Base-by-base conservation (phyloP, 108 stramenopile species). In the Fragilariopsis cylindrus region DNA sequence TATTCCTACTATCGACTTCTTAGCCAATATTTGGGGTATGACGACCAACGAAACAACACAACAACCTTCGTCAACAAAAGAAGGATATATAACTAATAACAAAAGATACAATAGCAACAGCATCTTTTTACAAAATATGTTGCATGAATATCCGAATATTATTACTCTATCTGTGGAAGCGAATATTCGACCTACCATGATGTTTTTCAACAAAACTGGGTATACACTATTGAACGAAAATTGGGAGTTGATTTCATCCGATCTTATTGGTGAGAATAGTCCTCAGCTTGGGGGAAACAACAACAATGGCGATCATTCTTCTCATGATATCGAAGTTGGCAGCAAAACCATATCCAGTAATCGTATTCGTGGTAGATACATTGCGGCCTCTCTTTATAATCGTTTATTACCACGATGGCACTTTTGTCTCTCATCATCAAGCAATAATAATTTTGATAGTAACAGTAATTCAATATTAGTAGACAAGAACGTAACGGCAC, bases 381-480 rank as follows among this genome's bases (percentile, higher is more conserved):
- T 95, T 54, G 92, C 90, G 41, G 80, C 90, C 7, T 92, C 91
- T 39, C 79, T 95, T 5, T 92, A 82, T 70, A 85, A 95, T 66
- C 84, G 94, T 5, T 78, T 96, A 49, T 72, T 96, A 50, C 94
- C 94, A 12, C 82, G 94, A 7, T 96, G 92, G 92, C 86, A 92
- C 67, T 87, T 57, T 72, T 87, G 65, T 58, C 62, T 87, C 40
- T 53, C 64, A 45, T 12, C 78, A 18, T 69, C 57, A 40, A 42
- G 7, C 40, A 12, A 60, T 70, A 68, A 72, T 42, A 73, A 60
- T 60, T 6, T 1, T 21, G 46, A 18, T 4, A 62, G 45, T 69
- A 9, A 46, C 43, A 7, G 41, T 57, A 30, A 60, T 57, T n/a
- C 12, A 44, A 39, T 47, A 18, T n/a, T 48, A 6, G 50, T 49